Evolutionary conservation across 257 asterid species (phyloP).

Genomic region (Penstemon davidsonii): DNA sequence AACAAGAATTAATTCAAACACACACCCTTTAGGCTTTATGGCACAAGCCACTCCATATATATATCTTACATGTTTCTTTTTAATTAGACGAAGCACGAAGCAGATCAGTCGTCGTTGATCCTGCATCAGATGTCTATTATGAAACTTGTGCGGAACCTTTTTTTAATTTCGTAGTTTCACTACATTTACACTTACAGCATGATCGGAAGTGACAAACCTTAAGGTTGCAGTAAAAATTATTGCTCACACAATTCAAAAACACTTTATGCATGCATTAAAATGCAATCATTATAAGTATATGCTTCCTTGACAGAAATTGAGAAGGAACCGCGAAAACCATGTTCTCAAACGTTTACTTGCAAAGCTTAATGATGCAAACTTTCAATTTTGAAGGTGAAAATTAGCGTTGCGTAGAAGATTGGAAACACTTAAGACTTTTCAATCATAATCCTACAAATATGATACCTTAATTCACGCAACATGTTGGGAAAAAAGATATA

Average conservation of each 20-base stretch:
- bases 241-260: conserved; percentile 3
- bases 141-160: not conserved
- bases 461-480: conserved; percentile 34
- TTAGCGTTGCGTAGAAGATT: conserved; percentile 49
- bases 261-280: not conserved
- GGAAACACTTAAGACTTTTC: conserved; percentile 26
- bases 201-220: conserved; percentile 22
- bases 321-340: conserved; percentile 24
- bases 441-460: conserved; percentile 38
- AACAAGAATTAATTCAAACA: not conserved
- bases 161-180: too few species aligned
- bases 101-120: too few species aligned
- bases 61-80: not conserved
- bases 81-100: too few species aligned
- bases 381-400: conserved; percentile 31
- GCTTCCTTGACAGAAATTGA: conserved; percentile 15
- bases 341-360: conserved; percentile 28
- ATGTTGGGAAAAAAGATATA: conserved; percentile 19
- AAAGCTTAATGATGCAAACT: conserved; percentile 26
- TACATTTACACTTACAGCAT: not conserved
- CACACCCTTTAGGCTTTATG: not conserved
- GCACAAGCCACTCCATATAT: not conserved
- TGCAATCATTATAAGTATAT: conserved; percentile 26
- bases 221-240: conserved; percentile 32
- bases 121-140: not conserved